A percentile compares a stretch with the other conserved stretches of the same genome.
phyloP scores from a whole-genome alignment of 2,329 filamentous ascomycete species.

The Talaromyces rugulosus region DNA sequence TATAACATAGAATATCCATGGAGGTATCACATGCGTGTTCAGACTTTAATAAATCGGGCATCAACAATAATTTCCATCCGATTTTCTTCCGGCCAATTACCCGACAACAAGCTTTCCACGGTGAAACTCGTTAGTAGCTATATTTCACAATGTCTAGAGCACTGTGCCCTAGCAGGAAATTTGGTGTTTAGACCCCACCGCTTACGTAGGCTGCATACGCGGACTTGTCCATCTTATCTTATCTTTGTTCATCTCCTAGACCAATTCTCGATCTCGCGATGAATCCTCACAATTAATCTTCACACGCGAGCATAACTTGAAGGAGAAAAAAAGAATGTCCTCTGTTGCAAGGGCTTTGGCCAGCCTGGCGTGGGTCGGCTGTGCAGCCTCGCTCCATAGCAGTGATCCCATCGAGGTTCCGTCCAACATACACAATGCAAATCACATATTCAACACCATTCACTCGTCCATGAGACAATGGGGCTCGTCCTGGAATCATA shows the following conservation, averaged over 20 bases:
- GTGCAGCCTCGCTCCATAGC: not conserved
- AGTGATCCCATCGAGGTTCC: not conserved
- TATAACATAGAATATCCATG: not conserved
- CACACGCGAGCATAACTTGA: not conserved
- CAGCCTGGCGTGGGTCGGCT: not conserved
- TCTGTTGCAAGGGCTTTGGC: not conserved
- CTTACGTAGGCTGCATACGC: not conserved
- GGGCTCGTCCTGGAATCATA: conserved; percentile 69
- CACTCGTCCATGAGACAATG: conserved; percentile 71
- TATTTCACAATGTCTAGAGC: no score
- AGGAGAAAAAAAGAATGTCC: not conserved
- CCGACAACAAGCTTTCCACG: not conserved
- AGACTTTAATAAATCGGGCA: not conserved
- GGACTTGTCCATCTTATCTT: not conserved
- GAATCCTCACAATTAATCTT: not conserved
- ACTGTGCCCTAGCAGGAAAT: no score
- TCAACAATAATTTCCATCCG: not conserved
- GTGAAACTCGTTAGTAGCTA: not conserved
- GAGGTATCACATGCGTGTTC: not conserved
- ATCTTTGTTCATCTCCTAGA: not conserved
- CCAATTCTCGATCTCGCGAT: not conserved
- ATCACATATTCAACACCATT: conserved; percentile 68
- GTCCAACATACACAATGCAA: conserved; percentile 50
- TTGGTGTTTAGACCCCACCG: not conserved
- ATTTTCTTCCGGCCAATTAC: not conserved